Evolutionary conservation across 257 asterid genomes (phyloP).

Genomic region (Datura wrightii): DNA sequence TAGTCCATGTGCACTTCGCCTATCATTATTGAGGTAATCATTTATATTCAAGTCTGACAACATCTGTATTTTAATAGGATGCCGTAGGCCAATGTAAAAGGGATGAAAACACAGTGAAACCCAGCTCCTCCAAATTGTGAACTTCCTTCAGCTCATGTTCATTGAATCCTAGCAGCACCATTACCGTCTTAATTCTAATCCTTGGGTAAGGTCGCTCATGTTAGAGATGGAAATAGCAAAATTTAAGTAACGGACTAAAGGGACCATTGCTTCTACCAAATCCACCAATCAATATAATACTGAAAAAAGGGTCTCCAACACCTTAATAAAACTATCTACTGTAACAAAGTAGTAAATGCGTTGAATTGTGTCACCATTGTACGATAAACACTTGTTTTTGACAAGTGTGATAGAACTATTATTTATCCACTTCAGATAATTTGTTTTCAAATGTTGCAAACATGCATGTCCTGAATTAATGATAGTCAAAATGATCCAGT

Average conservation of each 20-base stretch:
- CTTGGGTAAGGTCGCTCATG: not conserved
- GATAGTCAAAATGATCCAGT: not conserved
- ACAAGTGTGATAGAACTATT: not conserved
- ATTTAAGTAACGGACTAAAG: not conserved
- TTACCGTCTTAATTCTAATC: not conserved
- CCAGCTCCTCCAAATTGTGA: not conserved
- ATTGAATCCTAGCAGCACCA: not conserved
- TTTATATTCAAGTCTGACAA: not conserved
- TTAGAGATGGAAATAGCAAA: not conserved
- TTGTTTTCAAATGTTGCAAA: slow-evolving; percentile 19
- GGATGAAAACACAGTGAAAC: not conserved
- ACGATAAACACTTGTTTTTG: not conserved
- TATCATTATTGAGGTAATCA: slow-evolving; percentile 3
- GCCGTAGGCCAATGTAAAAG: not conserved
- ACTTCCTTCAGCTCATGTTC: not conserved
- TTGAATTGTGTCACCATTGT: not conserved
- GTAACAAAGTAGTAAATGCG: not conserved
- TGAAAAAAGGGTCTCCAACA: not conserved
- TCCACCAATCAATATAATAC: not conserved
- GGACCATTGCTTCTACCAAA: slow-evolving; percentile 20
- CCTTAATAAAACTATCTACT: not conserved
- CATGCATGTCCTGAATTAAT: not conserved
- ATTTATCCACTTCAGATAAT: not conserved
- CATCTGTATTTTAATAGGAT: not conserved
- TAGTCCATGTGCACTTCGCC: slow-evolving; percentile 17